Evolutionary conservation across 148 eudicot genomes (phyloP).

Genomic region (Spergularia bocconei): DNA sequence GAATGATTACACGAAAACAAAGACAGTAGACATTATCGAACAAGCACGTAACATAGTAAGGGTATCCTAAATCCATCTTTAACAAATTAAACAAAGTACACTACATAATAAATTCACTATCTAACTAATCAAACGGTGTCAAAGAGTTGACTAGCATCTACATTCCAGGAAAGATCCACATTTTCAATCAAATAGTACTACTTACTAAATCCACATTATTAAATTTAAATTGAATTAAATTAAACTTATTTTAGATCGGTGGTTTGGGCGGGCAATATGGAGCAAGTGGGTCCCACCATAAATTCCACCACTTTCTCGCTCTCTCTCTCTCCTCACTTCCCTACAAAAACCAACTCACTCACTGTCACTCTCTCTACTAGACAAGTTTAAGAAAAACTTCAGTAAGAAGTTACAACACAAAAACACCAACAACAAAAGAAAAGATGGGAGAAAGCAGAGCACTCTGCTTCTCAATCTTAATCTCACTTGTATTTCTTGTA

Average conservation of each 20-base stretch:
- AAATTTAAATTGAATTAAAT: background rate
- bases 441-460: conserved; percentile 27
- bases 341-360: conserved; percentile 5
- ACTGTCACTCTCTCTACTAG: background rate
- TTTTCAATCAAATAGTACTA: too few relatives aligned
- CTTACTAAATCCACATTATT: too few relatives aligned
- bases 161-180: background rate
- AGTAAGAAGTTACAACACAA: background rate
- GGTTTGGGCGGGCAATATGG: background rate
- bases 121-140: background rate
- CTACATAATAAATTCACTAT: too few relatives aligned
- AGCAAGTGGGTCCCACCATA: background rate
- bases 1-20: too few relatives aligned
- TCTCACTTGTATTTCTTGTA: conserved; percentile 14
- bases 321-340: too few relatives aligned
- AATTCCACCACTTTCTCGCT: background rate
- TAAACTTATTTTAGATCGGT: background rate
- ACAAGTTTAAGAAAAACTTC: background rate
- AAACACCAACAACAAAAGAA: background rate
- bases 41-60: too few relatives aligned
- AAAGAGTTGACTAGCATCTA: background rate
- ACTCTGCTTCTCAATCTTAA: conserved; percentile 14
- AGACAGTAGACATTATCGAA: too few relatives aligned
- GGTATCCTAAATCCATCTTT: too few relatives aligned
- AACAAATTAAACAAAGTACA: too few relatives aligned